Evolutionary conservation across 2,329 filamentous ascomycete species (phyloP).

Genomic region (Phialophora tarda): DNA sequence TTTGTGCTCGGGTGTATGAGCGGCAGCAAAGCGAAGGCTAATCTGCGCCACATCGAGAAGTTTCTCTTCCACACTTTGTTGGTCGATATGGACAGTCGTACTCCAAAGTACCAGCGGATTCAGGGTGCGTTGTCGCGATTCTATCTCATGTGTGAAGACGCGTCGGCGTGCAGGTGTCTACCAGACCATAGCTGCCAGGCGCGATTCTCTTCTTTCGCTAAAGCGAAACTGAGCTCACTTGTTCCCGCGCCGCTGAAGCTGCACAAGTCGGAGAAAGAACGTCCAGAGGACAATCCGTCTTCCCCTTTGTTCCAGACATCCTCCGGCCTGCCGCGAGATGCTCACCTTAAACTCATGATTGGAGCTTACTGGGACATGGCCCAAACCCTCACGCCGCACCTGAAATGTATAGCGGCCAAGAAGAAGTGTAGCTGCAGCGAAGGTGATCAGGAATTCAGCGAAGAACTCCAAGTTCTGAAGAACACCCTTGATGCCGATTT

Average conservation of each 20-base stretch:
- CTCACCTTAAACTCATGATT: constrained; percentile 10
- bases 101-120: constrained; percentile 13
- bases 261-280: constrained; percentile 17
- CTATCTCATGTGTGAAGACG: constrained; percentile 24
- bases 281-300: neutral
- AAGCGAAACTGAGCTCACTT: constrained; percentile 18
- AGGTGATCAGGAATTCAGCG: constrained; percentile 12
- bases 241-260: constrained; percentile 23
- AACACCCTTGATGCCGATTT: constrained; percentile 12
- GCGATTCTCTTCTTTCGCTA: constrained; percentile 5
- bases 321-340: constrained; percentile 7
- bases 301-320: neutral
- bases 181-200: constrained; percentile 25
- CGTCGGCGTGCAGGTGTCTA: constrained; percentile 24
- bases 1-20: constrained; percentile 24
- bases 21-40: constrained; percentile 12
- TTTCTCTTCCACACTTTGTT: constrained; percentile 25
- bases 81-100: constrained; percentile 7
- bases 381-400: constrained; percentile 19
- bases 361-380: constrained; percentile 25
- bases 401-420: constrained; percentile 19
- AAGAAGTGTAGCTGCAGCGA: constrained; percentile 22
- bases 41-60: constrained; percentile 26
- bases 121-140: constrained; percentile 22
- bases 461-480: constrained; percentile 17